Evolutionary conservation across 129 eudicot species (phyloP).

Genomic region (Flaveria sonorensis): DNA sequence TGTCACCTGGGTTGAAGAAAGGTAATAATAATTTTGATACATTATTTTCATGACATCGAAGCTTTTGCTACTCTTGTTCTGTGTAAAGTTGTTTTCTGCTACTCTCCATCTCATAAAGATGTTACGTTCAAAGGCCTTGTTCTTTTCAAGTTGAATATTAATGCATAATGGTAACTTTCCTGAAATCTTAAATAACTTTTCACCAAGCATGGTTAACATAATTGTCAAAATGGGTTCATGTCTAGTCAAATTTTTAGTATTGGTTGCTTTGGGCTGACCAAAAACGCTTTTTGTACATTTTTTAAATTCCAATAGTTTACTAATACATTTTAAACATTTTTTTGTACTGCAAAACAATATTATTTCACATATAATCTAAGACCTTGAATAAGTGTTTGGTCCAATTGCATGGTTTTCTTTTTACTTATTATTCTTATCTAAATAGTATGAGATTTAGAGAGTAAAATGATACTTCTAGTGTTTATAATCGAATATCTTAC

Average conservation of each 20-base stretch:
- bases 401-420: not conserved
- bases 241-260: not conserved
- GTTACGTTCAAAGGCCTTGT: not conserved
- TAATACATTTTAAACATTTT: not conserved
- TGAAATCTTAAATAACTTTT: not conserved
- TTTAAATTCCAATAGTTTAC: not conserved
- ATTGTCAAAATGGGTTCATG: not conserved
- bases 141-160: not conserved
- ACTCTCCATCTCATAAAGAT: not conserved
- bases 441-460: not conserved
- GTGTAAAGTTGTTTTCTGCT: too few relatives aligned
- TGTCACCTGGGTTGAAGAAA: constrained; percentile 92
- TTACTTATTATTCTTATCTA: not conserved
- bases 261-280: not conserved
- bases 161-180: not conserved
- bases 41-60: not conserved
- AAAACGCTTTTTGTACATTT: not conserved
- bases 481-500: too few relatives aligned
- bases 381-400: not conserved
- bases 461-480: not conserved
- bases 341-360: not conserved
- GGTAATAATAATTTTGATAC: constrained; percentile 41
- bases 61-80: not conserved
- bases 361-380: not conserved
- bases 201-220: not conserved